Conservation (phyloP, 805 yeast species). For the Hanseniaspora pseudoguilliermondii region DNA sequence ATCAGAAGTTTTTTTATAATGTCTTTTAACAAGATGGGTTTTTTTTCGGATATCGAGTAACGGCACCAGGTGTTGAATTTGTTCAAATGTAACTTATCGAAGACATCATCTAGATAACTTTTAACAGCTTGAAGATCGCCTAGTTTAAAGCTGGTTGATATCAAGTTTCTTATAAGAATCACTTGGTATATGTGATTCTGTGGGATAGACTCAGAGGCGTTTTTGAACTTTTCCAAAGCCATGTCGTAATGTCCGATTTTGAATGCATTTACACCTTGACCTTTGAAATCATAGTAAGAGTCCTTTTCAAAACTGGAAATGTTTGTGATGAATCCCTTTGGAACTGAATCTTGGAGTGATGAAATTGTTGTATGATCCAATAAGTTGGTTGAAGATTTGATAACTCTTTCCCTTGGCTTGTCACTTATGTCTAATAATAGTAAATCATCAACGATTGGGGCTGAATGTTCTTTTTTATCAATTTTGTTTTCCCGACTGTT, state of each 20-base stretch:
- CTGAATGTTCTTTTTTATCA: not conserved
- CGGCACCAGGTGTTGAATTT: conserved; percentile 33
- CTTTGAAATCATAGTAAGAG: conserved; percentile 36
- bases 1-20: conserved; percentile 62
- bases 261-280: conserved; percentile 50
- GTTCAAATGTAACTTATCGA: conserved; percentile 26
- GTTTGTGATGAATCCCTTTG: not conserved
- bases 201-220: conserved; percentile 49
- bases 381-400: not conserved
- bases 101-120: conserved; percentile 24
- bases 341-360: not conserved
- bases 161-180: conserved; percentile 62
- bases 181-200: conserved; percentile 50
- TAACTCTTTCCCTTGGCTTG: not conserved
- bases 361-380: not conserved
- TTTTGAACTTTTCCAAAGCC: conserved; percentile 50
- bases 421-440: not conserved
- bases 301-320: conserved; percentile 24
- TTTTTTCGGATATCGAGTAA: conserved; percentile 31
- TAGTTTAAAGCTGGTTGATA: conserved; percentile 49
- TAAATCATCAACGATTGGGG: not conserved
- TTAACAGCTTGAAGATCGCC: conserved; percentile 46
- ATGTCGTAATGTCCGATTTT: conserved; percentile 68
- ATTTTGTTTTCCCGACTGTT: not conserved
- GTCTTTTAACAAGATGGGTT: conserved; percentile 29